Base-by-base conservation (phyloP, 768 basidiomycete genomes). In the Trametes maxima region DNA sequence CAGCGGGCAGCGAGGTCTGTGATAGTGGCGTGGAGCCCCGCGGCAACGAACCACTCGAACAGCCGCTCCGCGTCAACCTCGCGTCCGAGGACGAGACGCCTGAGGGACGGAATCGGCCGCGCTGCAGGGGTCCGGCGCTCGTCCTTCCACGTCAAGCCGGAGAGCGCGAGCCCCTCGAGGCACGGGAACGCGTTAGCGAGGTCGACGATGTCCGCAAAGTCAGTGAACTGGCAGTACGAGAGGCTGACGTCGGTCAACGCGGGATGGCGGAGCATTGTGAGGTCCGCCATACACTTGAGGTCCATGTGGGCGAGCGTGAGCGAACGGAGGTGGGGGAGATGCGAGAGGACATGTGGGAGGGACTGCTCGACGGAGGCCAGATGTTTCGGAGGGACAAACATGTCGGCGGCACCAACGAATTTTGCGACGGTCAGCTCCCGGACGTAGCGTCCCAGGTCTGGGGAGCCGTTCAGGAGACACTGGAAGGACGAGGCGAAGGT, bases 151-250 rank as follows among this genome's bases (percentile, higher is more conserved):
- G 64, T 67, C 37, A 70, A 62, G 16, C 64, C 65, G 55, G 61
- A 54, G 54, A 72, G 48, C 6, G 63, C 36, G 56, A 67, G 65
- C 17, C 28, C 25, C 25, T 54, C 33, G 54, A 72, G 67, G 24
- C 35, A 35, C 11, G 69, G 70, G 60, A 67, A 70, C n/a, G 67
- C 57, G 54, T 57, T 50, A 24, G 67, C 54, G 60, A 73, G 62
- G 43, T 64, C 61, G 54, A 64, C 63, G 58, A 71, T 62, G 55
- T 64, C 66, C 7, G 60, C 65, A 52, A 73, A 69, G 17, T 67
- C 54, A 16, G 64, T 22, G 57, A 73, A 70, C 17, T 65, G 65
- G 57, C 72, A 73, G 61, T 64, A 68, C 19, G 67, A 64, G 21
- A 71, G 57, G 19, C 40, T 52, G 52, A 73, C 65, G 21, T 62